Conservation (phyloP, 2,329 filamentous ascomycete species). For the Fragosphaeria purpurea region DNA sequence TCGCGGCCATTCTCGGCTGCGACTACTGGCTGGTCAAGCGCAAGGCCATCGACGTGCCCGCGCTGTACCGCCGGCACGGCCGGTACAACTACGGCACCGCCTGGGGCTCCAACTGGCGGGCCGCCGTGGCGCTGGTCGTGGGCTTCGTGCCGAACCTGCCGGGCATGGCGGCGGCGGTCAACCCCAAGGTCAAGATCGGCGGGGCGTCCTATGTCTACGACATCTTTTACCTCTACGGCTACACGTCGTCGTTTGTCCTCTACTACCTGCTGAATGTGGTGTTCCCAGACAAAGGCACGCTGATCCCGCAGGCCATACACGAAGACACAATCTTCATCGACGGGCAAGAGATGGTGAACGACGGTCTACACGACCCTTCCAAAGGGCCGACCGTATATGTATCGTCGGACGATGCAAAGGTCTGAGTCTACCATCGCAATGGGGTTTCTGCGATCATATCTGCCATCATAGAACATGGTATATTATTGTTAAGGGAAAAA, state of each 20-base stretch:
- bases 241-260: conserved; percentile 23
- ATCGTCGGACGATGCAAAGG: neutral
- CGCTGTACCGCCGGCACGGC: conserved; percentile 25
- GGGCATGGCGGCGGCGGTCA: conserved; percentile 16
- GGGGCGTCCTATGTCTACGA: conserved; percentile 23
- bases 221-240: conserved; percentile 28
- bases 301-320: conserved; percentile 21
- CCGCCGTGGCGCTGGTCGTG: conserved; percentile 12
- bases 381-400: neutral
- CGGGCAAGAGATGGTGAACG: conserved; percentile 4
- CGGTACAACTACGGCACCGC: conserved; percentile 31
- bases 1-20: conserved; percentile 29
- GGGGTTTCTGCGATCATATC: no score
- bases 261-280: conserved; percentile 16
- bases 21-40: conserved; percentile 18
- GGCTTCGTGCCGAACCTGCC: conserved; percentile 15
- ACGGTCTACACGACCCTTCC: conserved; percentile 3
- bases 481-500: no score
- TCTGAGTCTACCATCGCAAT: neutral
- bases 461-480: no score
- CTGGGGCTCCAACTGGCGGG: conserved; percentile 14
- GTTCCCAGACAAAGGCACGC: conserved; percentile 14
- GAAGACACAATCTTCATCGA: conserved; percentile 15
- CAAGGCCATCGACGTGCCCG: conserved; percentile 12
- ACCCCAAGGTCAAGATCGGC: conserved; percentile 16